Evolutionary conservation across 495 filamentous ascomycete genomes (phyloP).

Genomic region (Entonaema liquescens): DNA sequence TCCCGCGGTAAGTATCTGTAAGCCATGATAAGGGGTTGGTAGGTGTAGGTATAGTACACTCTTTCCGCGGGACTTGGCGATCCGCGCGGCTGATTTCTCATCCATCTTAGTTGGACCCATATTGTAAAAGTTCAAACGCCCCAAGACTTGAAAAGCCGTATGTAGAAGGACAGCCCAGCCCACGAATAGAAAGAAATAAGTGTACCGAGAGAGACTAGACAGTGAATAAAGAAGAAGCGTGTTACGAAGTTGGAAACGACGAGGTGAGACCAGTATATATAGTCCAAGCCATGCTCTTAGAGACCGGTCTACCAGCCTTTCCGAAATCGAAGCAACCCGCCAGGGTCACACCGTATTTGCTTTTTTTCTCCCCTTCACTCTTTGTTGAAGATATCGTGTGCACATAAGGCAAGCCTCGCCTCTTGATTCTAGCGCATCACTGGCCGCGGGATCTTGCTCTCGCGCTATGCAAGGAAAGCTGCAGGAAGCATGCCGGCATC

Average conservation of each 20-base stretch:
- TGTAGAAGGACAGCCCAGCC: background rate
- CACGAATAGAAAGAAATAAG: background rate
- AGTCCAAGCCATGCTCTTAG: background rate
- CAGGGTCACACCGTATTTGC: conserved; percentile 16
- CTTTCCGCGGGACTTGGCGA: conserved; percentile 52
- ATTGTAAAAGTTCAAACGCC: background rate
- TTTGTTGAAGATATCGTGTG: conserved; percentile 19
- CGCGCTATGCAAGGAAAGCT: conserved; percentile 23
- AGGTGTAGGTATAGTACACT: conserved; percentile 35
- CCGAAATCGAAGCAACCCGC: conserved; percentile 1
- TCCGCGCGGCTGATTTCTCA: conserved; percentile 55
- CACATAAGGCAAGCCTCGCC: conserved; percentile 9
- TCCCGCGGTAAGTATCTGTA: conserved; percentile 18
- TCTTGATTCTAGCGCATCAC: conserved; percentile 7
- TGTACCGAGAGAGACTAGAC: background rate
- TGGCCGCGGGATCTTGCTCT: conserved; percentile 2
- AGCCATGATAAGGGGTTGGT: background rate
- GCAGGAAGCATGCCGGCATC: conserved; percentile 22
- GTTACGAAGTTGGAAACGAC: background rate
- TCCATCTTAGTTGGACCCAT: conserved; percentile 58
- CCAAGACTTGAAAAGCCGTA: background rate
- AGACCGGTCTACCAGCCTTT: conserved; percentile 4
- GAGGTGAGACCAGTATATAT: conserved; percentile 17
- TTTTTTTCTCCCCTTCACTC: conserved; percentile 22
- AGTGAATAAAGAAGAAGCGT: background rate